Evolutionary conservation across 257 asterid species (phyloP).

Genomic region (Solanum appendiculatum): DNA sequence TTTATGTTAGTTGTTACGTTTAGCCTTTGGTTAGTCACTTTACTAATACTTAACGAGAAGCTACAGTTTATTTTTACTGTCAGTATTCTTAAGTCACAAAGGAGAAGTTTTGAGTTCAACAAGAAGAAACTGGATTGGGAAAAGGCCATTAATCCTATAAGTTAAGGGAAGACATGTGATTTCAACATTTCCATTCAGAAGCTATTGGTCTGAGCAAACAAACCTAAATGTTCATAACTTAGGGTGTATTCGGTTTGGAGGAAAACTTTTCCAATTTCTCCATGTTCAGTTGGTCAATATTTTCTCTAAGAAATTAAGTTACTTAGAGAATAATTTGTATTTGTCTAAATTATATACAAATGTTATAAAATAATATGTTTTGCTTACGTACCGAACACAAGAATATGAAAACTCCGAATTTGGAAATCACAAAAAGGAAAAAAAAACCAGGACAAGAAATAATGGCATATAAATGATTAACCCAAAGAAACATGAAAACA

Average conservation of each 20-base stretch:
- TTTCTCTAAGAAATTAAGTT: too few species aligned
- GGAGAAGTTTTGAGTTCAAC: neutral
- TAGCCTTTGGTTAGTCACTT: neutral
- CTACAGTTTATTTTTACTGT: neutral
- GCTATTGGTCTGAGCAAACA: neutral
- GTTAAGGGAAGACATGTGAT: neutral
- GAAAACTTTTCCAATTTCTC: too few species aligned
- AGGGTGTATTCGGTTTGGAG: neutral
- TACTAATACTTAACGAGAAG: neutral
- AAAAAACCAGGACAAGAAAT: neutral
- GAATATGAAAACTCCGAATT: neutral
- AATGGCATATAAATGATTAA: neutral
- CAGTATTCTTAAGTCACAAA: neutral
- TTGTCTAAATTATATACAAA: neutral
- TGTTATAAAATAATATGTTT: neutral
- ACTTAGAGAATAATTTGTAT: too few species aligned
- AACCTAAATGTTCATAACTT: neutral
- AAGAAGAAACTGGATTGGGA: neutral
- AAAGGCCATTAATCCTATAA: neutral
- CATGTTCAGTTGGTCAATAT: too few species aligned
- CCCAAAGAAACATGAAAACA: neutral
- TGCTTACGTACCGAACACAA: neutral
- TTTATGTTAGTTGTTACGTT: neutral
- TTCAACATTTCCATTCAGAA: neutral
- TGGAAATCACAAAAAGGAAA: neutral